Evolutionary conservation across 768 basidiomycete genomes (phyloP).

Genomic region (Dacryopinax primogenitus): DNA sequence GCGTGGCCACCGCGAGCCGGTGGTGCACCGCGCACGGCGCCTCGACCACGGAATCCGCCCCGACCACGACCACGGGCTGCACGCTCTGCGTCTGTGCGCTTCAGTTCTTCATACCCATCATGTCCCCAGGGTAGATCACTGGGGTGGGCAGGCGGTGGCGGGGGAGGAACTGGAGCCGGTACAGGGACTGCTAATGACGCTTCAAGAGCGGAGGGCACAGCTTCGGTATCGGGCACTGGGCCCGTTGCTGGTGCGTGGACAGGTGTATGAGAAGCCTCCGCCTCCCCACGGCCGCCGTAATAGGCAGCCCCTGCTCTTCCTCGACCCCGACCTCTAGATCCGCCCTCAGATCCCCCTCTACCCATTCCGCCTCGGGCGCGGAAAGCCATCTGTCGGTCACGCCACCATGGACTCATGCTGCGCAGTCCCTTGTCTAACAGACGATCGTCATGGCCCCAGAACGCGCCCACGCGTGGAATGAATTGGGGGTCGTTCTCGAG

Average conservation of each 20-base stretch:
- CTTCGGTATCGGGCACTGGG: conserved; percentile 25
- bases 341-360: conserved; percentile 33
- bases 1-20: background rate
- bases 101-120: conserved; percentile 82
- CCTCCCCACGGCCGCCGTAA: conserved; percentile 12
- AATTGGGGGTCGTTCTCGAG: conserved; percentile 76
- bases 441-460: conserved; percentile 92
- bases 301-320: conserved; percentile 29
- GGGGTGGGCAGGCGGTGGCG: conserved; percentile 34
- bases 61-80: conserved; percentile 34
- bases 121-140: conserved; percentile 62
- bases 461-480: conserved; percentile 80
- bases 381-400: conserved; percentile 45
- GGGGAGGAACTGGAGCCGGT: conserved; percentile 9
- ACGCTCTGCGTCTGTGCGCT: conserved; percentile 51
- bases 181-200: background rate
- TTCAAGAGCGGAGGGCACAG: background rate
- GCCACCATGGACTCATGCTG: conserved; percentile 78
- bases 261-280: conserved; percentile 17
- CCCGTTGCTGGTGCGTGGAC: conserved; percentile 20
- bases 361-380: conserved; percentile 51
- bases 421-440: conserved; percentile 69
- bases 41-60: conserved; percentile 24
- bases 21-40: conserved; percentile 12
- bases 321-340: conserved; percentile 45